phyloP scores from a whole-genome alignment of 768 basidiomycete genomes.

The Neoboletus subvelutipes region DNA sequence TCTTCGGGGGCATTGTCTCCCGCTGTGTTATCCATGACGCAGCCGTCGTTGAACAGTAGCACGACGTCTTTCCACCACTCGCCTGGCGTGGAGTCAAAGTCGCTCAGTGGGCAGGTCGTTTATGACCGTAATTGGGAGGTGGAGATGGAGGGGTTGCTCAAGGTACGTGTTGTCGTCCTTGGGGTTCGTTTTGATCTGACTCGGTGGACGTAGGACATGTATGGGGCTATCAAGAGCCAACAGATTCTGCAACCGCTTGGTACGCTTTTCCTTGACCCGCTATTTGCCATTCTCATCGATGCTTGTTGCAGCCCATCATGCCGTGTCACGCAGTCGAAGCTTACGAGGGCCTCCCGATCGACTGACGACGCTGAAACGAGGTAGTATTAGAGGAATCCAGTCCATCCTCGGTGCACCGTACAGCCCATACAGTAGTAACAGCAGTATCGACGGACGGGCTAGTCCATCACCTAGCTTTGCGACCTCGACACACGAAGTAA shows the following conservation, averaged over 20 bases:
- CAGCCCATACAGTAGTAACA: slow-evolving; percentile 84
- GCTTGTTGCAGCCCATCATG: slow-evolving; percentile 44
- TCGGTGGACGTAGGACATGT: slow-evolving; percentile 73
- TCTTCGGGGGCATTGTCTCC: slow-evolving; percentile 40
- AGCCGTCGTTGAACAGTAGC: slow-evolving; percentile 55
- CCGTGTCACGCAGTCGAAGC: slow-evolving; percentile 66
- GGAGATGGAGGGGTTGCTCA: slow-evolving; percentile 85
- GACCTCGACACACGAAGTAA: slow-evolving; percentile 82
- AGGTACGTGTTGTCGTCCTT: slow-evolving; percentile 45
- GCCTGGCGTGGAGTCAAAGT: slow-evolving; percentile 39
- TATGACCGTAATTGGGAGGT: slow-evolving; percentile 77
- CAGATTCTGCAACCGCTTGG: slow-evolving; percentile 84
- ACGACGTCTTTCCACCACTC: slow-evolving; percentile 63
- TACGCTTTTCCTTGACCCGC: slow-evolving; percentile 39
- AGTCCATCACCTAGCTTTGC: slow-evolving; percentile 93
- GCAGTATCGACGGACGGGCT: slow-evolving; percentile 82
- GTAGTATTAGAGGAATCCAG: slow-evolving; percentile 87
- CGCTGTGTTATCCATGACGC: slow-evolving; percentile 32
- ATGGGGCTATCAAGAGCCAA: slow-evolving; percentile 84
- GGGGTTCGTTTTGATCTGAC: slow-evolving; percentile 2
- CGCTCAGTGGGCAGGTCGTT: slow-evolving; percentile 35
- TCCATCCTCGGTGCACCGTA: slow-evolving; percentile 69
- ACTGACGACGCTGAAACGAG: slow-evolving; percentile 77
- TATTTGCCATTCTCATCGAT: slow-evolving; percentile 57
- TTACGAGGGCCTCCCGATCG: slow-evolving; percentile 70